Conservation (phyloP, 306 rosid species). For the barrel medic (Medicago truncatula) region DNA sequence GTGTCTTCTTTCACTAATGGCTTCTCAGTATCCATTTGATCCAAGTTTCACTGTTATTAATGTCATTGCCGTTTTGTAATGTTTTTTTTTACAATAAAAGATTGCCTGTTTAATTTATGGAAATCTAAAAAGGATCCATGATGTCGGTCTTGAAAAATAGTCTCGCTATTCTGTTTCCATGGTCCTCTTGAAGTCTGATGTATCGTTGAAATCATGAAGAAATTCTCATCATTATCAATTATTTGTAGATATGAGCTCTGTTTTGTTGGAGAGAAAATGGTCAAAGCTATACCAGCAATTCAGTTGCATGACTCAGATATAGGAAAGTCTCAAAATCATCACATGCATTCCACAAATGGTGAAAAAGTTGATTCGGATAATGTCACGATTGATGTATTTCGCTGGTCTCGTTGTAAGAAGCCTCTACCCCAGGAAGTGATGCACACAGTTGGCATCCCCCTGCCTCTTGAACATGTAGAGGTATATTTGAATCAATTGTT, state of each 20-base stretch:
- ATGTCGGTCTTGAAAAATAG: neutral
- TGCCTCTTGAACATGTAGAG: conserved; percentile 87
- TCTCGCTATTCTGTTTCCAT: conserved; percentile 15
- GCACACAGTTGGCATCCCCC: conserved; percentile 83
- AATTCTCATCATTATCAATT: conserved; percentile 18
- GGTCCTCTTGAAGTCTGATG: conserved; percentile 23
- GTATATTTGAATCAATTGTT: conserved; percentile 46
- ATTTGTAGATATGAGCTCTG: conserved; percentile 85
- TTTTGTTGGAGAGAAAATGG: conserved; percentile 80
- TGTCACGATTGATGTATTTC: conserved; percentile 69
- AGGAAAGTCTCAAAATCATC: conserved; percentile 77
- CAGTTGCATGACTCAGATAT: conserved; percentile 62
- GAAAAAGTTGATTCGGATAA: conserved; percentile 70
- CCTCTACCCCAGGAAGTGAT: conserved; percentile 85
- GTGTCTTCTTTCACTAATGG: conserved; percentile 17
- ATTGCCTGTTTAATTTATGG: neutral
- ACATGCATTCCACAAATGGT: conserved; percentile 64
- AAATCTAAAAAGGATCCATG: conserved; percentile 26
- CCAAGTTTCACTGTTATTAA: conserved; percentile 2
- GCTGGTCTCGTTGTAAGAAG: conserved; percentile 93
- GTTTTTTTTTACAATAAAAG: neutral
- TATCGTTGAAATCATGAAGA: conserved; percentile 29
- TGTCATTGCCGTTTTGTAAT: neutral
- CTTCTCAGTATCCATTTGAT: conserved; percentile 18
- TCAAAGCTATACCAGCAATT: conserved; percentile 57